These are phyloP conservation scores for Rhazya stricta DNA, from an alignment of 257 asterid genomes.

Conservation along the genomic window DNA sequence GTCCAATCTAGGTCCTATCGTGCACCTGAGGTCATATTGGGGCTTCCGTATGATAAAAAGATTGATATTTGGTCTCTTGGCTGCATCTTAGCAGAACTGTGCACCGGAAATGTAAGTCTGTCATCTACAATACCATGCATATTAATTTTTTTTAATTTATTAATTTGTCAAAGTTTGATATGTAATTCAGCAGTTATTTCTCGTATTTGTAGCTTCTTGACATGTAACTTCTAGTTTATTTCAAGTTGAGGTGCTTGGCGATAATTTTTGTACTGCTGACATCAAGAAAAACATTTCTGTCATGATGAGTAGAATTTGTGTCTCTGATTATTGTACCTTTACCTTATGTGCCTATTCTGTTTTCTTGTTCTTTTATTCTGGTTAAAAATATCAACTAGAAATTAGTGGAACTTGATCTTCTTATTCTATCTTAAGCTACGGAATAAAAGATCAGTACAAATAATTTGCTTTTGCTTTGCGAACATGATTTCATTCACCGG, in stretches of 20 bases:
- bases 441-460: not conserved
- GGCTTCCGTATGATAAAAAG: slow-evolving; percentile 90
- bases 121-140: slow-evolving; percentile 10
- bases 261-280: not conserved
- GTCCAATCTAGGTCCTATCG: slow-evolving; percentile 98
- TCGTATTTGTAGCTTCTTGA: not conserved
- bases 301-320: not conserved
- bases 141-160: not conserved
- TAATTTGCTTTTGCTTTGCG: not conserved
- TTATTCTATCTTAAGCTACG: not conserved
- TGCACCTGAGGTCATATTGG: slow-evolving; percentile 96
- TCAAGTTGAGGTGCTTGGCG: not conserved
- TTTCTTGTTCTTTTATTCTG: slow-evolving; percentile 3
- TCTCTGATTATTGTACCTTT: not conserved
- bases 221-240: not conserved
- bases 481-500: not conserved
- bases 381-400: not conserved
- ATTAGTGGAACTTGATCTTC: not conserved
- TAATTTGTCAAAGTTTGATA: not conserved
- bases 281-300: not conserved
- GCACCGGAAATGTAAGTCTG: slow-evolving; percentile 91
- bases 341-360: not conserved
- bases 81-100: slow-evolving; percentile 96
- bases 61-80: slow-evolving; percentile 98
- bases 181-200: not conserved